Base-by-base conservation (phyloP, 2,329 filamentous ascomycete genomes). In the Epichloe elymi region DNA sequence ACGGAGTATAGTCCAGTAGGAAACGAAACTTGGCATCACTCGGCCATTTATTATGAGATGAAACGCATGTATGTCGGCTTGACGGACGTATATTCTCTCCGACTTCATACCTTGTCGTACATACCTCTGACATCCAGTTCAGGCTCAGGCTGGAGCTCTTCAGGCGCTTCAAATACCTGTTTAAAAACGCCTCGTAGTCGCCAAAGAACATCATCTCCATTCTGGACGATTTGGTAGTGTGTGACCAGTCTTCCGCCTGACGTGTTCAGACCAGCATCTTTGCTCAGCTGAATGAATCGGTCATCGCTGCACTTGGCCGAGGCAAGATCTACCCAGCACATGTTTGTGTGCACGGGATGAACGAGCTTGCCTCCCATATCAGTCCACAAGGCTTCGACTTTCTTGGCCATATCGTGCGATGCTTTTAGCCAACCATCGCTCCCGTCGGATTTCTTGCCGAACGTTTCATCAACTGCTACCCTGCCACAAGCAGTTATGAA, bases 311-410 rank as follows among this genome's bases (percentile, higher is more conserved):
- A 70, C 2, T 78, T 77, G 11, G 78, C 76, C 1, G 75, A 74
- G 33, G 80, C 75, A 15, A 93, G 70, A 64, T 94, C 83, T 52
- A 94, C 61, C 88, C 87, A 95, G 36, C 88, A 80, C 86, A 95
- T 94, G 68, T 95, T 95, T n/a, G 88, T 94, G 62, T 95, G 83
- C 1, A 86, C 83, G 0, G 85, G 83, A 53, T 83, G 74, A 19
- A 74, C 67, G 51, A 88, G 67, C 66, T 77, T 79, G 1, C 88
- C 88, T 4, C 88, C 88, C 48, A 82, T 71, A 15, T 68, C 69
- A 5, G 72, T 76, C 88, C 88, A 95, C 56, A 85, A 65, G n/a
- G 71, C 71, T 75, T 84, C 87, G 41, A 84, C 68, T 57, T 69
- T 72, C 62, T 75, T 78, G 0, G 87, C 85, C 51, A 76, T 77